A percentile compares a stretch with the other conserved stretches of the same genome.
These are phyloP conservation scores for Macrophomina pseudophaseolina DNA, from an alignment of 2,329 filamentous ascomycete genomes.

Conservation along the genomic window DNA sequence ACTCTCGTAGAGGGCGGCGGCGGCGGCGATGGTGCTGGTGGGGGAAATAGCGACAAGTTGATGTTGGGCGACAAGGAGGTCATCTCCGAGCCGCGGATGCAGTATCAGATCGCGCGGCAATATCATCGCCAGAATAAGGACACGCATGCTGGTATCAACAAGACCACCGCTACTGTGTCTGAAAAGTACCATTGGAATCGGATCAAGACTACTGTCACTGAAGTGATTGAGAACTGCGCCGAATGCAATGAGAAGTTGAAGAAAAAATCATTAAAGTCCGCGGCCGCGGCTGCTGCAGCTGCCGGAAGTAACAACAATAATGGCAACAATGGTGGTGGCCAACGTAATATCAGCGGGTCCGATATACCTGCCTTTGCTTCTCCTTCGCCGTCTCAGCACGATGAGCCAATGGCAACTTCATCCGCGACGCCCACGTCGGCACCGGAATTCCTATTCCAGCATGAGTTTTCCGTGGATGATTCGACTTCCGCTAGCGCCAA, in stretches of 20 bases:
- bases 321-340: not conserved
- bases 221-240: constrained; percentile 88
- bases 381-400: not conserved
- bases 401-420: not conserved
- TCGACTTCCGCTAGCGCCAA: not conserved
- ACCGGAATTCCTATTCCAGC: constrained; percentile 16
- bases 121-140: constrained; percentile 63
- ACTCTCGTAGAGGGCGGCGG: constrained; percentile 66
- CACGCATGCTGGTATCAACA: constrained; percentile 90
- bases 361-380: not conserved
- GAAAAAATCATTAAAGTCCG: constrained; percentile 22
- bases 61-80: constrained; percentile 99
- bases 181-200: constrained; percentile 97
- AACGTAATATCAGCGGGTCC: not conserved
- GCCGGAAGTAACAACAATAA: not conserved
- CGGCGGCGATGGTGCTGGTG: constrained; percentile 36
- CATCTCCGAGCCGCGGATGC: constrained; percentile 83
- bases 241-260: constrained; percentile 75
- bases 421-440: constrained; percentile 1
- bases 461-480: constrained; percentile 11
- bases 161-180: constrained; percentile 92
- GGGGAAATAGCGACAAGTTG: constrained; percentile 58
- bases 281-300: constrained; percentile 6
- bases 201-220: constrained; percentile 95
- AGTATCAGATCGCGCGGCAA: constrained; percentile 85